Evolutionary conservation across 768 basidiomycete genomes (phyloP).

Genomic region (Collybia sp.): DNA sequence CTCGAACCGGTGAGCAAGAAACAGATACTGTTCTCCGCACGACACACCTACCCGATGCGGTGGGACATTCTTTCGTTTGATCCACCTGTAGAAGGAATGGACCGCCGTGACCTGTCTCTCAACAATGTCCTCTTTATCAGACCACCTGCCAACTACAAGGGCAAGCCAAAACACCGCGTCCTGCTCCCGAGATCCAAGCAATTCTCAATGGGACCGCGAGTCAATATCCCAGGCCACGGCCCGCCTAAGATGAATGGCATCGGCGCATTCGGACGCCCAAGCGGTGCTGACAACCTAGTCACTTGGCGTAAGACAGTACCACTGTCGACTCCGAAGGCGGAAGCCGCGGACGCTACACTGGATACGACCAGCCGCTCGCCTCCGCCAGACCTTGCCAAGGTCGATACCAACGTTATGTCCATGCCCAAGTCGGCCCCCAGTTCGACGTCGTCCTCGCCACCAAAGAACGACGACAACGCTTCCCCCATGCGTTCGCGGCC

Average conservation of each 20-base stretch:
- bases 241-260: conserved; percentile 18
- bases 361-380: conserved; percentile 65
- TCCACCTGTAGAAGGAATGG: conserved; percentile 67
- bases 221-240: conserved; percentile 21
- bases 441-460: conserved; percentile 20
- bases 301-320: conserved; percentile 40
- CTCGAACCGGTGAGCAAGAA: conserved; percentile 42
- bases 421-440: conserved; percentile 19
- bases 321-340: conserved; percentile 13
- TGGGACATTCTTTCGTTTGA: conserved; percentile 69
- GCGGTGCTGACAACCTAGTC: conserved; percentile 31
- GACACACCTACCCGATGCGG: conserved; percentile 34
- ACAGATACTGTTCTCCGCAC: conserved; percentile 41
- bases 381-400: conserved; percentile 44
- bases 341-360: conserved; percentile 23
- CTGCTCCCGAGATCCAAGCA: conserved; percentile 30
- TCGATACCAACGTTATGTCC: conserved; percentile 22
- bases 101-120: conserved; percentile 51
- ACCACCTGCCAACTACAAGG: conserved; percentile 28
- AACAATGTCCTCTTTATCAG: conserved; percentile 63
- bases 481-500: conserved; percentile 37
- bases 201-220: conserved; percentile 17
- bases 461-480: conserved; percentile 23
- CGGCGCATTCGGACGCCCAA: conserved; percentile 38
- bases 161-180: conserved; percentile 36